Conservation (phyloP, 2,329 filamentous ascomycete genomes). For the Penicillium griseofulvum region DNA sequence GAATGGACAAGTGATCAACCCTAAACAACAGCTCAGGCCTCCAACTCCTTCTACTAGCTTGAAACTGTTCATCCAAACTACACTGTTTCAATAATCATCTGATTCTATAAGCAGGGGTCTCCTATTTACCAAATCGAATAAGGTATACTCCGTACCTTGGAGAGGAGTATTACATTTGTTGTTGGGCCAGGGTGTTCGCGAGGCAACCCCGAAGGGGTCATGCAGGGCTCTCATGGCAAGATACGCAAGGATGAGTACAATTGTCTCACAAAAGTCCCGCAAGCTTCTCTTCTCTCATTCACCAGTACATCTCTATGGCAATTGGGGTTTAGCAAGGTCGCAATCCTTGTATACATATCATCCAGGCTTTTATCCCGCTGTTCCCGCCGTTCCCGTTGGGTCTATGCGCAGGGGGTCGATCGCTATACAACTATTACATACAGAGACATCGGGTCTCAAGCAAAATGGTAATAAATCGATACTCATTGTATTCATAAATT, state of each 20-base stretch:
- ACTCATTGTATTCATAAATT: neutral
- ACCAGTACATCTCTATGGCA: neutral
- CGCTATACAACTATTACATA: neutral
- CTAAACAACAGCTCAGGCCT: neutral
- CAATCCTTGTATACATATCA: neutral
- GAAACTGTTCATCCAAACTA: neutral
- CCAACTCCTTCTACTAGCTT: neutral
- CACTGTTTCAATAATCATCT: neutral
- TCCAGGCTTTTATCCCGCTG: neutral
- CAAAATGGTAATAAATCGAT: neutral
- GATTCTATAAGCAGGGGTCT: neutral
- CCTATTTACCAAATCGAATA: neutral
- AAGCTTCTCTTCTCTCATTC: neutral
- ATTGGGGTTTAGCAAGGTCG: neutral
- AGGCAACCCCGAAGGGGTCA: conserved; percentile 7
- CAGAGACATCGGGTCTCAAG: neutral
- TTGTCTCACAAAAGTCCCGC: neutral
- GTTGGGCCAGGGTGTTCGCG: neutral
- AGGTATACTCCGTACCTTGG: neutral
- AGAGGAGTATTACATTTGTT: neutral
- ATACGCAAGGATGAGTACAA: conserved; percentile 5
- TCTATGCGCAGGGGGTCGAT: neutral
- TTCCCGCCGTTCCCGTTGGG: neutral
- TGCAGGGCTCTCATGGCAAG: neutral
- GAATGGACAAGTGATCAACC: neutral